Base-by-base conservation (phyloP, 257 asterid genomes). In the Solanum sejunctum region DNA sequence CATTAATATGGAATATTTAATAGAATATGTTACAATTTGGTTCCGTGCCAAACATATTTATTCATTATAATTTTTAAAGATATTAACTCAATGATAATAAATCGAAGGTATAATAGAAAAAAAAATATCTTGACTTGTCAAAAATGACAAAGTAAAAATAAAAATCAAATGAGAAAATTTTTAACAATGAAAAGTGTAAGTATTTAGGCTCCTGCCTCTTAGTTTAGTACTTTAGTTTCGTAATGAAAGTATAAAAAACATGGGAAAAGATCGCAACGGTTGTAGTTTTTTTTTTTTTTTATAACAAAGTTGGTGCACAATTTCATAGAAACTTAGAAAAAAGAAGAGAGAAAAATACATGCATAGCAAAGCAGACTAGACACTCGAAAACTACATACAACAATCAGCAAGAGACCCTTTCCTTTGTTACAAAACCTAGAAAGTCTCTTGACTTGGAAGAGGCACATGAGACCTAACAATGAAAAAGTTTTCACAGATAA, bases 401-500 rank as follows among this genome's bases (percentile, higher is more conserved):
- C 7, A 72, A 12, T 45, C 45, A 57, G 3, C 18, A 47, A 10
- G 6, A 6, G 12, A 13, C 5, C 81, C 9, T 75, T 49, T 49
- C 81, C 9, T 75, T 49, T 49, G 61, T 12, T 49, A 23, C 4
- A 41, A 67, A 20, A 43, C 49, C 85, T 78, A 93, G 66, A 89
- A 92, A 78, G 73, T 56, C 1, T 92, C 98, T 8, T 90, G 89
- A n/a, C 47, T 67, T 36, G 91, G 26, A 21, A 95, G 82, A 4
- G 92, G 92, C 79, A 86, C 90, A 84, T 96, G 95, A 12, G 98
- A 54, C 85, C 92, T 85, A 13, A 88, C 90, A 67, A 93, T 93
- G 86, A 96, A 96, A 89, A 93, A 96, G 52, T 92, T 94, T 89
- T 96, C 99, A 43, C 85, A 96, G 2, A 94, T 84, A 45, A 89